Base-by-base conservation (phyloP, 805 yeast genomes). In the Candida glaebosa region DNA sequence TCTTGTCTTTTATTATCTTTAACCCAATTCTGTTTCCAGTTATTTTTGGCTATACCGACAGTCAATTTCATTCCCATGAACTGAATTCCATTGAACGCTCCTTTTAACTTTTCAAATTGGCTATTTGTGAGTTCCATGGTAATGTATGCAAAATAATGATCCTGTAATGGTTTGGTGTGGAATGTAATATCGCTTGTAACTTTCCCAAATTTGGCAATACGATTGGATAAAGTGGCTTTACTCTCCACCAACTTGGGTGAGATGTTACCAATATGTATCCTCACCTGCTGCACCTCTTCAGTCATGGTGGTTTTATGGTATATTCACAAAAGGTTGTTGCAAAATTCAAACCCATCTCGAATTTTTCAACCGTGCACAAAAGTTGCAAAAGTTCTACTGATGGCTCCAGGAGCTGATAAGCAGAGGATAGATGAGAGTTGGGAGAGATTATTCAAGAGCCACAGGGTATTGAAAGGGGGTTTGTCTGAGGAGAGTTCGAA, bases 21-120 rank as follows among this genome's bases (percentile, higher is more conserved):
- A 22, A 61, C 59, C 82, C 82, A 75, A 15, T 61, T 54, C 18
- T 65, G 65, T 8, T 45, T 34, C 60, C 64, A 84, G 34, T 67
- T 67, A 0, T 80, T 80, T 49, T 73, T 78, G 3, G 97, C 96
- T 34, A 65, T 58, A 39, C 74, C 79, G 7, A 91, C 63, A 2
- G 69, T 67, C 26, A 91, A 60, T 40, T 73, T 78, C 18, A 83
- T 71, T 2, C 95, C 96, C 73, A 85, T 87, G 62, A 74, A 91
- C 18, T 75, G 76, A 1, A 84, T 76, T 22, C 90, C 93, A 56
- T 87, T 76, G 48, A 87, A 73, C 0, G 84, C 67, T 5, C 64
- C 58, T 43, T 74, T 73, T 39, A 91, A 61, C 36, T 75, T 76
- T 1, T 61, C 63, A 41, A 73, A 78, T 26, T 71, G 67, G 16